These are phyloP conservation scores for Funneliformis caledonium DNA, from an alignment of 371 early-diverging fungal species.

Conservation along the genomic window DNA sequence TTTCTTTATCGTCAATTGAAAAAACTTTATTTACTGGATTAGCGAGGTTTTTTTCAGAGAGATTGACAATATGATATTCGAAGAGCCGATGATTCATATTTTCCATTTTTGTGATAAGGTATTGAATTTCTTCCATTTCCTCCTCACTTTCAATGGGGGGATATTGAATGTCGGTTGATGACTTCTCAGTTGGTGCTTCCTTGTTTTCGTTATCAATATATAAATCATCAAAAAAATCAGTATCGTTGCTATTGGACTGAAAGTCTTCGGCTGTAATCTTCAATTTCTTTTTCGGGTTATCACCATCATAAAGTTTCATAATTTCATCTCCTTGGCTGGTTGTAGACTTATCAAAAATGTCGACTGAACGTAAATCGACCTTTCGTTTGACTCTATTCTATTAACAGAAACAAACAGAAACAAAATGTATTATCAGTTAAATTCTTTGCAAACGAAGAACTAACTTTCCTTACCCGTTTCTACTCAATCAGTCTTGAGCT, in stretches of 20 bases:
- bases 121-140: background rate
- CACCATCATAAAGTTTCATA: conserved; percentile 32
- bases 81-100: conserved; percentile 32
- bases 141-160: too few relatives aligned
- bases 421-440: conserved; percentile 2
- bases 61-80: conserved; percentile 33
- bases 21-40: conserved; percentile 36
- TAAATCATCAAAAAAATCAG: conserved; percentile 22
- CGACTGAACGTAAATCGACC: conserved; percentile 6
- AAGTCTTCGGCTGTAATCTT: background rate
- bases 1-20: conserved; percentile 35
- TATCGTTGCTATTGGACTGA: background rate
- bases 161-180: too few relatives aligned
- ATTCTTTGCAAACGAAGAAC: conserved; percentile 1
- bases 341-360: background rate
- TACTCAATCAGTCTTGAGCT: conserved; percentile 32
- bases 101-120: conserved; percentile 35
- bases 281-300: conserved; percentile 29
- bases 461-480: conserved; percentile 31
- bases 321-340: conserved; percentile 20
- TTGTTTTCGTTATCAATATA: background rate
- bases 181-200: background rate
- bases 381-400: conserved; percentile 26
- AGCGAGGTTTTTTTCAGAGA: conserved; percentile 27
- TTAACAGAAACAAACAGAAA: background rate